Evolutionary conservation across 1,284 basidiomycete species (phyloP).

Genomic region (Malassezia arunalokei): DNA sequence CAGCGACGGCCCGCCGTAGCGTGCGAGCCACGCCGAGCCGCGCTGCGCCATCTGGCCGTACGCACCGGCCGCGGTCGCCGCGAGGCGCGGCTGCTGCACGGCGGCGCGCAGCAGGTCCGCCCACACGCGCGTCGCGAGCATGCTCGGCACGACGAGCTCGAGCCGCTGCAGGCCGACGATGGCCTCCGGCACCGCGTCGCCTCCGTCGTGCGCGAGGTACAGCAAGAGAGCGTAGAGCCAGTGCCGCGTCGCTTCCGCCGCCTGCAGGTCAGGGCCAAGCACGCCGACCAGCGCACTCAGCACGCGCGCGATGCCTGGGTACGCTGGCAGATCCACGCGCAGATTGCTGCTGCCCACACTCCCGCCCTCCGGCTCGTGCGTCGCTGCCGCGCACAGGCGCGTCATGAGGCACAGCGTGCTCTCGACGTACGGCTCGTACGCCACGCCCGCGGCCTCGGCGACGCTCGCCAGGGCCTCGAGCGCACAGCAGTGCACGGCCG

Average conservation of each 20-base stretch:
- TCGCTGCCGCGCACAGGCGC: conserved; percentile 77
- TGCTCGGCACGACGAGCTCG: conserved; percentile 80
- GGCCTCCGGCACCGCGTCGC: conserved; percentile 68
- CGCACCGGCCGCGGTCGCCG: conserved; percentile 82
- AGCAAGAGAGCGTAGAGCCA: conserved; percentile 73
- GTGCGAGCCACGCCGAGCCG: conserved; percentile 80
- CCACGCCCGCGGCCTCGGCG: conserved; percentile 78
- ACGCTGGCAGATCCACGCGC: conserved; percentile 77
- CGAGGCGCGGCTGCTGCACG: conserved; percentile 48
- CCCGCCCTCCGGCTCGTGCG: conserved; percentile 88
- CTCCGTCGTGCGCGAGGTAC: conserved; percentile 67
- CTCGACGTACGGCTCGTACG: conserved; percentile 77
- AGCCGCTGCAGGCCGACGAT: conserved; percentile 93
- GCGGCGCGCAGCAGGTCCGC: conserved; percentile 26
- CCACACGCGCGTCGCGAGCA: conserved; percentile 47
- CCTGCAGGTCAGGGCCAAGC: conserved; percentile 87
- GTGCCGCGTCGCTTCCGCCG: conserved; percentile 62
- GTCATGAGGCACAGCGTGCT: conserved; percentile 81
- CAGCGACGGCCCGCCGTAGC: conserved; percentile 78
- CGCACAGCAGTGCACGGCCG: conserved; percentile 87
- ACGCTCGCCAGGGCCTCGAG: conserved; percentile 73
- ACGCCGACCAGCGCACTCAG: conserved; percentile 86
- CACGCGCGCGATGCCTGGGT: conserved; percentile 79
- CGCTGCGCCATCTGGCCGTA: conserved; percentile 94
- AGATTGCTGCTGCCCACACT: conserved; percentile 64